phyloP scores from a whole-genome alignment of 768 basidiomycete species.

The Pseudohyphozyma bogoriensis region DNA sequence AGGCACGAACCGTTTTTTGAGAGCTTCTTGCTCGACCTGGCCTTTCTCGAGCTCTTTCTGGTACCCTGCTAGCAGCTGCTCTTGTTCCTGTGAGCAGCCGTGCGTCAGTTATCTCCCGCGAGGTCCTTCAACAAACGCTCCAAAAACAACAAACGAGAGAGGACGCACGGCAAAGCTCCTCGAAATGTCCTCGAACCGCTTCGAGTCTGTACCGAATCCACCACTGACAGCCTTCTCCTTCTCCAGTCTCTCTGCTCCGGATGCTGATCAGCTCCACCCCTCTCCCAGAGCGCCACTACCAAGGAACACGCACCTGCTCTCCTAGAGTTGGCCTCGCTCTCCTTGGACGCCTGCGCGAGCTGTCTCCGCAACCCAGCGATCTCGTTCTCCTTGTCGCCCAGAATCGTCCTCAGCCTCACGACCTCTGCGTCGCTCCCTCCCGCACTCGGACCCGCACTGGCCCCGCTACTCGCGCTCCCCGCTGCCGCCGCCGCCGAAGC shows the following conservation, averaged over 20 bases:
- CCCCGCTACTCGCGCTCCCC: background rate
- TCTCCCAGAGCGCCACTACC: no score
- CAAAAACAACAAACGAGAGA: background rate
- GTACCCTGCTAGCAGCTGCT: background rate
- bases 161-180: background rate
- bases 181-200: background rate
- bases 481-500: background rate
- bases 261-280: background rate
- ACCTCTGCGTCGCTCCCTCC: background rate
- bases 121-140: background rate
- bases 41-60: background rate
- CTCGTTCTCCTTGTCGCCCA: slow-evolving; percentile 10
- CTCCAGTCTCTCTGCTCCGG: background rate
- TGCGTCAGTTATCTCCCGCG: background rate
- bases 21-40: background rate
- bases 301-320: no score
- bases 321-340: no score
- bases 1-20: background rate
- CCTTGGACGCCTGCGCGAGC: background rate
- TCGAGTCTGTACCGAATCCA: slow-evolving; percentile 6
- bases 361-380: slow-evolving; percentile 1
- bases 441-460: background rate
- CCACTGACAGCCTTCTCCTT: background rate
- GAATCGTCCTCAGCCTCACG: background rate
- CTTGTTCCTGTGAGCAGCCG: background rate